These are phyloP conservation scores for Ophiostoma himal-ulmi DNA, from an alignment of 2,329 filamentous ascomycete species.

Conservation along the genomic window DNA sequence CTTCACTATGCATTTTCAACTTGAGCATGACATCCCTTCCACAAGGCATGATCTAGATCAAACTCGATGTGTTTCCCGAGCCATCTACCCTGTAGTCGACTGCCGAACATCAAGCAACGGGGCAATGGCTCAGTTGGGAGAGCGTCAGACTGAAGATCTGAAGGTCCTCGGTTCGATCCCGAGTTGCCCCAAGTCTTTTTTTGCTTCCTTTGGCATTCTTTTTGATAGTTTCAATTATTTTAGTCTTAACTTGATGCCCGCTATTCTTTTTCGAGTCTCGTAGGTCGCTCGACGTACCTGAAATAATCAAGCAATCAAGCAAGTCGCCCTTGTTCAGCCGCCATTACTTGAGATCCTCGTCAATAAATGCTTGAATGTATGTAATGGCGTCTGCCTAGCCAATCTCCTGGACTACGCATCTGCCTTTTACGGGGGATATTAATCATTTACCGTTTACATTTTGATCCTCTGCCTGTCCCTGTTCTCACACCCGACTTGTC, in stretches of 20 bases:
- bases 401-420: no score
- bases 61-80: neutral
- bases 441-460: neutral
- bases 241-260: neutral
- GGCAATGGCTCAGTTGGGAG: constrained; percentile 20
- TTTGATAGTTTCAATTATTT: neutral
- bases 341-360: neutral
- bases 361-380: neutral
- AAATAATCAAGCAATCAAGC: neutral
- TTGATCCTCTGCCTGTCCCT: neutral
- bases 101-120: constrained; percentile 3
- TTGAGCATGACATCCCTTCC: neutral
- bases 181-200: constrained; percentile 16
- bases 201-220: neutral
- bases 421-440: neutral
- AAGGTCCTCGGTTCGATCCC: constrained; percentile 20
- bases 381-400: neutral
- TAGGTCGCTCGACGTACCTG: neutral
- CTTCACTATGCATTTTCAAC: neutral
- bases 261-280: neutral
- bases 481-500: neutral
- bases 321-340: neutral
- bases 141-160: constrained; percentile 17
- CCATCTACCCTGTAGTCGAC: neutral
- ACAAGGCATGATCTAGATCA: neutral